Base-by-base conservation (phyloP, 176 grass and related monocot genomes). In the Oryza glaberrima region DNA sequence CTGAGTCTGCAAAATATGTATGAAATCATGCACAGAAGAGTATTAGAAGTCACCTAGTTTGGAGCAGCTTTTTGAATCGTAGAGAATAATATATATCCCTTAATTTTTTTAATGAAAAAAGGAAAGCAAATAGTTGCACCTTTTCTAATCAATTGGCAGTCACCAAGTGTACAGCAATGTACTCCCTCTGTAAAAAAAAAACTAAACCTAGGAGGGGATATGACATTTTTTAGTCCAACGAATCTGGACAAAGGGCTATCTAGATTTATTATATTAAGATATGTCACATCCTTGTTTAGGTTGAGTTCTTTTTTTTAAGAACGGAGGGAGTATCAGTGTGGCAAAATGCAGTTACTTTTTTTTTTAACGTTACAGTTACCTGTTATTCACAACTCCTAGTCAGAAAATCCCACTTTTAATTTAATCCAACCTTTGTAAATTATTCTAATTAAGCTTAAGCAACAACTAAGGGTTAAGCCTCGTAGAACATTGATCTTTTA, bases 1-100 rank as follows among this genome's bases (percentile, higher is more conserved):
- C 77, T 97, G 92, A 79, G 83, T 83, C 92, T 97, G 87, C 73
- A 30, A 82, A 81, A 66, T 72, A 16, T 61, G 68, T 25, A 72
- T 67, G 36, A 47, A 86, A 10, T 36, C 23, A 77, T 11, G 44
- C 19, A 72, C 5, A 67, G 1, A 75, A 77, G 32, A 78, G 45
- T 4, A 61, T 82, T 73, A 73, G 44, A 85, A 17, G 66, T 20
- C 35, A 82, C 60, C 22, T 41, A 41, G 40, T 7, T 46, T 73
- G 34, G 19, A 47, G 76, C 19, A 49, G 28, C n/a, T 32, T 51
- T 83, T 4, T 12, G 30, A n/a, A 49, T 69, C 34, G 43, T 30
- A 44, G 26, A 14, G 44, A 51, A 47, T 16, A 71, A 41, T 5
- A 32, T 35, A 28, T 72, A 72, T 41, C 7, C 13, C 6, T 25